Base-by-base conservation (phyloP, 352 stramenopile species). In the Pythium rhizo-oryzae region DNA sequence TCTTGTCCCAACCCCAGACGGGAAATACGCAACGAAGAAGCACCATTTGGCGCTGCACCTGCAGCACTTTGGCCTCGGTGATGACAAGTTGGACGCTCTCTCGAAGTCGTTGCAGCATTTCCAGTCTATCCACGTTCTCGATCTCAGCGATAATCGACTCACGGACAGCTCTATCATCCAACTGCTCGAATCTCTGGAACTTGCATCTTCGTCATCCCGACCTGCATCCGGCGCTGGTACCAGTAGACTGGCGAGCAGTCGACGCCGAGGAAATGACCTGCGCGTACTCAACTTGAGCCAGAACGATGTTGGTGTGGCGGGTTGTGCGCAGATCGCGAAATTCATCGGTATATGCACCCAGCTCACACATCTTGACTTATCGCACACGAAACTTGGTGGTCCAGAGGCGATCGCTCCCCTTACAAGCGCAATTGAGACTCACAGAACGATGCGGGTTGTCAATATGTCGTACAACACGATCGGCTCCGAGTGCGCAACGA, bases 401-500 rank as follows among this genome's bases (percentile, higher is more conserved):
- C 67, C 79, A 0, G 65, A 85, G 8, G 79, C 76, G 0, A 69
- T 91, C 7, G 78, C 74, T 2, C 75, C 81, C 1, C 68, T 93
- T 7, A 81, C 82, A 18, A 63, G 50, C 9, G 82, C 82, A 8
- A 87, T 93, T 19, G 79, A 90, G 43, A 76, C 50, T 0, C 85
- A 93, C 53, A 70, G 75, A 43, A 70, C 69, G 7, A 59, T 91
- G 33, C 75, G 83, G 21, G 46, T 72, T 23, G 78, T 91, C 15
- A 90, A 90, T 41, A 57, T 93, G 21, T 81, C 85, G 15, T 82
- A 88, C 68, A 93, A 93, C 63, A 77, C 72, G 0, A 88, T 93
- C 53, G 76, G 75, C n/a, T 76, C 86, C 15, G 47, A 62, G 4
- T 84, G 82, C 12, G 85, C 78, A 1, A 54, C 69, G 0, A 68